These are phyloP conservation scores for Paramecium tetraurelia DNA, from an alignment of 73 alveolate species.

Conservation along the genomic window DNA sequence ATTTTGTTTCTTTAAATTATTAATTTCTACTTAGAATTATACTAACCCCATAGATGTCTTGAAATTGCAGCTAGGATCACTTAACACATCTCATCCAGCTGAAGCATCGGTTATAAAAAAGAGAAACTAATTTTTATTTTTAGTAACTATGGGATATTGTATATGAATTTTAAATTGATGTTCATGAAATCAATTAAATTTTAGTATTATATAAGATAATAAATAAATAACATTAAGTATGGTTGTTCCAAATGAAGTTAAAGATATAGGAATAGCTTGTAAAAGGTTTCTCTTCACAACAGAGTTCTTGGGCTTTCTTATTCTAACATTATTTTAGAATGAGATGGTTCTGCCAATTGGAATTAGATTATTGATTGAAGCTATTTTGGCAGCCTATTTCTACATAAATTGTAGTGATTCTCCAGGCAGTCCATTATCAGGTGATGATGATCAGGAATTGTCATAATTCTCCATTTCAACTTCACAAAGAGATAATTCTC, in stretches of 20 bases:
- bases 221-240: not conserved
- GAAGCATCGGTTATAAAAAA: too few species aligned
- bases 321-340: not conserved
- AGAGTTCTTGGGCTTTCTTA: not conserved
- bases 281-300: not conserved
- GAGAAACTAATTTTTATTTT: too few species aligned
- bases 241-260: constrained; percentile 21
- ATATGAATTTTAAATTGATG: too few species aligned
- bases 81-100: too few species aligned
- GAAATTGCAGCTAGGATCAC: too few species aligned
- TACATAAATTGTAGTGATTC: not conserved
- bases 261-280: not conserved
- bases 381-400: not conserved
- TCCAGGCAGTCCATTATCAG: not conserved
- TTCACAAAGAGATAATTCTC: not conserved
- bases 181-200: not conserved
- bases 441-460: not conserved
- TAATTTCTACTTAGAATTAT: not conserved
- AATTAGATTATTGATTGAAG: not conserved
- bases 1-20: not conserved
- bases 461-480: not conserved
- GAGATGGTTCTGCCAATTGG: not conserved
- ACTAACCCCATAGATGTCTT: too few species aligned
- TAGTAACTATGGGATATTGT: not conserved
- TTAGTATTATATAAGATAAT: not conserved